Evolutionary conservation across 805 yeast species (phyloP), one percentile per base, ranked within the genome.

Genomic region (Sungouiella blattae): DNA sequence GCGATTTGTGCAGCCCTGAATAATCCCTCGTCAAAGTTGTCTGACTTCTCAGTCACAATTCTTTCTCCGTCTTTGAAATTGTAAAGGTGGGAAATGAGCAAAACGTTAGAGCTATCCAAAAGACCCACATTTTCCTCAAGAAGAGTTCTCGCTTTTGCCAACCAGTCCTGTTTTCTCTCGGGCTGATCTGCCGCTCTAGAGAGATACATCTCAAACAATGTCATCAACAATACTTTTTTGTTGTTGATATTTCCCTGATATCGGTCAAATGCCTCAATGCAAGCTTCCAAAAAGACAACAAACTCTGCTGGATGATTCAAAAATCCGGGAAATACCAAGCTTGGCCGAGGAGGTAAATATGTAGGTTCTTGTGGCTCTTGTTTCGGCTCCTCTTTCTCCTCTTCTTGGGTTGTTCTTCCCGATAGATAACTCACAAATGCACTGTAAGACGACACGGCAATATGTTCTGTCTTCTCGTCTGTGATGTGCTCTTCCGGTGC

Each of bases 251-350:
- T 69, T 0, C 93, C 91, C 35, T 84, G 93, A 51, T 80, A 85
- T 37, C 72, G 73, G 36, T 82, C 88, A 52, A 85, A 85, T 9
- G 84, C 72, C 47, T 82, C 86, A 11, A 88, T 61, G 49, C 96
- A 87, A 0, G 98, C 97, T 55, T 93, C 98, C 37, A 93, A 59
- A 44, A 93, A 93, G 6, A 86, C 84, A 17, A 89, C 93, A 69
- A 93, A 91, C 52, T 89, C 93, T 51, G 80, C 76, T 0, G 93
- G 88, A 53, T 84, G 87, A 46, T 81, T 76, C n/a, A 85, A 77
- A 56, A 93, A 93, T 1, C 94, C 79, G 2, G 91, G 80, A 53
- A 87, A 93, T 1, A 91, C 85, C 26, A 91, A 68, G 29, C 88
- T 72, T 5, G 98, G 98, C 33, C 80, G 73, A 3, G 98, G 98